Percentiles rank a stretch among this genome's conserved stretches.
phyloP scores from a whole-genome alignment of 306 rosid species.

The Glycyrrhiza uralensis region DNA sequence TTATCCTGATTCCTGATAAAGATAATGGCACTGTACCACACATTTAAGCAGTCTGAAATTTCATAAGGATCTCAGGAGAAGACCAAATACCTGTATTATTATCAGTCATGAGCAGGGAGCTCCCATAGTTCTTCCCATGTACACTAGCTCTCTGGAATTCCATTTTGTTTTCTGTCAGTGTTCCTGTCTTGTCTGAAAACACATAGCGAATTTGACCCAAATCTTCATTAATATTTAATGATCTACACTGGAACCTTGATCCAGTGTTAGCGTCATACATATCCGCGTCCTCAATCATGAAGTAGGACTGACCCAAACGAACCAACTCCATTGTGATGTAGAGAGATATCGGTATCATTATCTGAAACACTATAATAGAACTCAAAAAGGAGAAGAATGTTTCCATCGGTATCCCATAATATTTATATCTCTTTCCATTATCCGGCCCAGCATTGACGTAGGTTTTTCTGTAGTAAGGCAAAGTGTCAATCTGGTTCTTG shows the following conservation, averaged over 20 bases:
- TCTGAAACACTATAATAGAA: conserved; percentile 89
- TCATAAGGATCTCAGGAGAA: not conserved
- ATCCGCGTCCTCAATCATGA: conserved; percentile 80
- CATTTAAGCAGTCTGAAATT: not conserved
- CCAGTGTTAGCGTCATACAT: conserved; percentile 57
- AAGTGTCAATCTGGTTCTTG: conserved; percentile 56
- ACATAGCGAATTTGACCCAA: conserved; percentile 85
- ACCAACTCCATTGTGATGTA: conserved; percentile 94
- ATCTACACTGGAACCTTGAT: conserved; percentile 91
- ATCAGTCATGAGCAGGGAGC: conserved; percentile 34
- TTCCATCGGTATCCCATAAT: conserved; percentile 81
- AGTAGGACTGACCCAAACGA: conserved; percentile 90
- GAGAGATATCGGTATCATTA: conserved; percentile 94
- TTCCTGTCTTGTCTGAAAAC: conserved; percentile 93
- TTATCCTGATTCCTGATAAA: not conserved
- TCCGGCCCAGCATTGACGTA: conserved; percentile 39
- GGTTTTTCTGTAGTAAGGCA: conserved; percentile 77
- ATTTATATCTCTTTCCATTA: conserved; percentile 49
- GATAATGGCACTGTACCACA: not conserved
- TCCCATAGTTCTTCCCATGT: conserved; percentile 55
- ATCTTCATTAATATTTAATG: conserved; percentile 89
- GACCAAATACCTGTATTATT: conserved; percentile 43
- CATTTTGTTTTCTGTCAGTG: conserved; percentile 92
- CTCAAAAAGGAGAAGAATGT: conserved; percentile 81
- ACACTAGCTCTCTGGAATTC: conserved; percentile 83